Base-by-base conservation (phyloP, 2,329 filamentous ascomycete species). In the Phaeoacremonium minimum region DNA sequence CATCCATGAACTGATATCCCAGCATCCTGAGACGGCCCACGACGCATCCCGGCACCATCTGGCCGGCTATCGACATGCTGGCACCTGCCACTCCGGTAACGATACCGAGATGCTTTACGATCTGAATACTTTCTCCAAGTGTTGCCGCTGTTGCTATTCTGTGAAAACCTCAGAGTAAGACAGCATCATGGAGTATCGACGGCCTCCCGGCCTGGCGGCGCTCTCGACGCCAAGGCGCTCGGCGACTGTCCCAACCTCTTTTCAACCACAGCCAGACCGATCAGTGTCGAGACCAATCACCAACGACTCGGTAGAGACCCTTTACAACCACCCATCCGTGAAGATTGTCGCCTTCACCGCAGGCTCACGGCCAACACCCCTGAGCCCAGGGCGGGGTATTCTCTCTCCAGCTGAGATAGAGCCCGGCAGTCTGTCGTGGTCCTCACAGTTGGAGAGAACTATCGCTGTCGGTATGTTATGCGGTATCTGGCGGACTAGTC, bases 391-490 rank as follows among this genome's bases (percentile, higher is more conserved):
- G 41, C 30, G 57, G 42, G 47, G 50, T 39, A 26, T 46, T 36
- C 31, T 49, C 36, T 40, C 53, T 41, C 44, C 61, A 39, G 45
- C 60, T 37, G 55, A 74, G 48, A 58, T 76, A 40, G 57, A 76
- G 38, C 67, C 77, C 16, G 80, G 83, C 43, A 80, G 80, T 0
- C 65, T 93, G 33, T 72, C 84, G 36, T 91, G 85, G 81, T 75
- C 73, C 33, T 85, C 85, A 3, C 72, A 78, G n/a, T 77, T 85
- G 2, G 88, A 95, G 59, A 77, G 83, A 50, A 91, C 87, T 0
- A 81, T 94, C 45, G 88, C 89, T 40, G 75, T 87, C 42, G 83
- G 83, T 86, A 66, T 44, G 74, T 51, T 18, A 15, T 28, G 15
- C n/a, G 36, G 34, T 30, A 16, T 11, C 14, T 13, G 15, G 16